A percentile compares a stretch with the other conserved stretches of the same genome.
Conservation (phyloP, 169 alveolate species). For the Babesia microti region DNA sequence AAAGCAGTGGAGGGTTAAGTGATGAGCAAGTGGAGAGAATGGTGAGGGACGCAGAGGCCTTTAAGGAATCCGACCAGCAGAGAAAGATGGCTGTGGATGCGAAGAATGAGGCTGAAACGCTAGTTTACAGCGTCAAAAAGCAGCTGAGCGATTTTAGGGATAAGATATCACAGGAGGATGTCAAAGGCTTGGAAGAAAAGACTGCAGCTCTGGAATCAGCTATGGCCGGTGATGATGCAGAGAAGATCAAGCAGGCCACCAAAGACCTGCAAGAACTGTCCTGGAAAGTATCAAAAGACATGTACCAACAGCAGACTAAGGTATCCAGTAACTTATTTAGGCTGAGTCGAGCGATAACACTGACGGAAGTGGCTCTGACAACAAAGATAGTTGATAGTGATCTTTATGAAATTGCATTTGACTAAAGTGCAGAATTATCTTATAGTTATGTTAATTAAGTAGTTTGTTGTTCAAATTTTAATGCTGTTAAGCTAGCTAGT, state of each 20-base stretch:
- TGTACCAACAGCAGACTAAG: too few species aligned
- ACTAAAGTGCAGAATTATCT: too few species aligned
- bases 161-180: slow-evolving; percentile 74
- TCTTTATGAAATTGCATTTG: too few species aligned
- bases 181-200: slow-evolving; percentile 65
- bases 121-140: slow-evolving; percentile 77
- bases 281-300: slow-evolving; percentile 81
- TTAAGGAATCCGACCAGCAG: slow-evolving; percentile 85
- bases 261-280: slow-evolving; percentile 81
- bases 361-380: too few species aligned
- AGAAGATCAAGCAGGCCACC: slow-evolving; percentile 66
- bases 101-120: slow-evolving; percentile 86
- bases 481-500: too few species aligned
- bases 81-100: slow-evolving; percentile 83
- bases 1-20: slow-evolving; percentile 90
- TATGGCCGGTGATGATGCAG: slow-evolving; percentile 66
- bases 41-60: slow-evolving; percentile 93
- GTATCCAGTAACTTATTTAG: too few species aligned
- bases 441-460: too few species aligned
- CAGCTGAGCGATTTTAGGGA: slow-evolving; percentile 75
- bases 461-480: too few species aligned
- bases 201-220: slow-evolving; percentile 62
- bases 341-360: too few species aligned
- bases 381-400: too few species aligned
- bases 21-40: slow-evolving; percentile 83